Evolutionary conservation across 371 early-diverging fungal genomes (phyloP).

Genomic region (Mucor plumbeus): DNA sequence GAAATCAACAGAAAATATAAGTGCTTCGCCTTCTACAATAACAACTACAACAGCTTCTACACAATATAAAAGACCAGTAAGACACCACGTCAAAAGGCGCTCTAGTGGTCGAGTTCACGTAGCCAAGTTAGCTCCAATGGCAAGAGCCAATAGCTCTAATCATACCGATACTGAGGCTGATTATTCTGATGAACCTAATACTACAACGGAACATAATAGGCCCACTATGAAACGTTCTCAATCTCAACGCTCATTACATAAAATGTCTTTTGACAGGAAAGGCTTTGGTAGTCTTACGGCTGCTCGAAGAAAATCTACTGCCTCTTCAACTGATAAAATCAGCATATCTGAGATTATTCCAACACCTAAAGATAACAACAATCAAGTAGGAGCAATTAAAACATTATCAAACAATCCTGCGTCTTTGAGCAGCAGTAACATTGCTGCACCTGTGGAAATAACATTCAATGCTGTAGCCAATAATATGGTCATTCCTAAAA

Average conservation of each 20-base stretch:
- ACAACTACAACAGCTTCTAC: constrained; percentile 3
- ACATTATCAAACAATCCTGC: constrained; percentile 14
- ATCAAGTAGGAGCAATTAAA: background rate
- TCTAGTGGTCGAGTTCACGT: constrained; percentile 57
- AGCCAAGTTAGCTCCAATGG: constrained; percentile 53
- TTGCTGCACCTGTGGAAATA: constrained; percentile 46
- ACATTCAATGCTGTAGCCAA: constrained; percentile 45
- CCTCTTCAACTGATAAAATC: constrained; percentile 12
- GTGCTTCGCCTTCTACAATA: background rate
- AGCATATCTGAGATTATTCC: background rate
- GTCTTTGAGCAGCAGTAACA: constrained; percentile 8
- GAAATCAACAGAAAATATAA: background rate
- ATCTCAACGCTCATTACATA: constrained; percentile 40
- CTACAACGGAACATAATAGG: constrained; percentile 7
- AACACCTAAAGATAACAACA: background rate
- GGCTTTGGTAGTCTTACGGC: constrained; percentile 10
- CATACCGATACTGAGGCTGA: constrained; percentile 43
- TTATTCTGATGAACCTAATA: constrained; percentile 7
- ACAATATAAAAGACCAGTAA: constrained; percentile 34
- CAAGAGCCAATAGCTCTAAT: constrained; percentile 30
- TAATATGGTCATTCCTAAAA: constrained; percentile 38
- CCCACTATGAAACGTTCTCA: constrained; percentile 50
- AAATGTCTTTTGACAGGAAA: constrained; percentile 34
- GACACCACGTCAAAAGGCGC: constrained; percentile 56
- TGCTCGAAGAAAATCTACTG: constrained; percentile 20